These are phyloP conservation scores for Bjerkandera adusta DNA, from an alignment of 1,284 basidiomycete genomes.

Conservation along the genomic window DNA sequence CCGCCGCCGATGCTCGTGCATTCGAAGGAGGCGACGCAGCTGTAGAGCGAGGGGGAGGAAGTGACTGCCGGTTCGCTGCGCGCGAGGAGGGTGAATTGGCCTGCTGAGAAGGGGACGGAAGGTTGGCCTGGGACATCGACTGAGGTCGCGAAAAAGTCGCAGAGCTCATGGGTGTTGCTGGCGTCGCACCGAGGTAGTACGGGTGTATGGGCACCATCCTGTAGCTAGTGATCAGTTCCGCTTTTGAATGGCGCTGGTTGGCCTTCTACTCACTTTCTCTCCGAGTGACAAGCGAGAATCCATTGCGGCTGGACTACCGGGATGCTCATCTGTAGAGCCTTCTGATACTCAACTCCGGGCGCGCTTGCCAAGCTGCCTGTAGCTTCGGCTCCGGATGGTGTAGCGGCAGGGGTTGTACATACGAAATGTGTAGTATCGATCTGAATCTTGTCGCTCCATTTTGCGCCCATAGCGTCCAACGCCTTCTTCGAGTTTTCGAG, in stretches of 20 bases:
- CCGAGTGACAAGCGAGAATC: slow-evolving; percentile 82
- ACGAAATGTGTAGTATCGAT: slow-evolving; percentile 98
- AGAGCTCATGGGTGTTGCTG: slow-evolving; percentile 41
- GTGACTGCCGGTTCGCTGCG: slow-evolving; percentile 52
- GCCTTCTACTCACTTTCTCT: slow-evolving; percentile 63
- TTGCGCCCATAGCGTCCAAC: slow-evolving; percentile 79
- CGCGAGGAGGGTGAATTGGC: slow-evolving; percentile 33
- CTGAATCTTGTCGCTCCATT: slow-evolving; percentile 90
- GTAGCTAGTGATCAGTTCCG: background rate
- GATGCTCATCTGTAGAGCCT: slow-evolving; percentile 86
- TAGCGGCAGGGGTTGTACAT: slow-evolving; percentile 81
- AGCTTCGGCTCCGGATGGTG: slow-evolving; percentile 57
- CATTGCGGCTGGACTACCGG: slow-evolving; percentile 90
- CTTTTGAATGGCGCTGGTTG: background rate
- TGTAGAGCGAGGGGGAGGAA: slow-evolving; percentile 52
- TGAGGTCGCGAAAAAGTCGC: slow-evolving; percentile 54
- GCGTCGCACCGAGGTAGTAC: slow-evolving; percentile 75
- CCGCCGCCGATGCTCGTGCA: slow-evolving; percentile 30
- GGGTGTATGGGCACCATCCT: slow-evolving; percentile 87
- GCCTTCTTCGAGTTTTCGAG: slow-evolving; percentile 79
- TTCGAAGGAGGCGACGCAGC: slow-evolving; percentile 36
- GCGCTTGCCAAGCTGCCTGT: slow-evolving; percentile 47
- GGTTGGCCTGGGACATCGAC: slow-evolving; percentile 76
- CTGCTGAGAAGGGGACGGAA: slow-evolving; percentile 41
- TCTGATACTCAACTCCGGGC: slow-evolving; percentile 85